Evolutionary conservation across 2,329 filamentous ascomycete species (phyloP), one percentile per base, ranked within the genome.

Genomic region (Nemania abortiva): DNA sequence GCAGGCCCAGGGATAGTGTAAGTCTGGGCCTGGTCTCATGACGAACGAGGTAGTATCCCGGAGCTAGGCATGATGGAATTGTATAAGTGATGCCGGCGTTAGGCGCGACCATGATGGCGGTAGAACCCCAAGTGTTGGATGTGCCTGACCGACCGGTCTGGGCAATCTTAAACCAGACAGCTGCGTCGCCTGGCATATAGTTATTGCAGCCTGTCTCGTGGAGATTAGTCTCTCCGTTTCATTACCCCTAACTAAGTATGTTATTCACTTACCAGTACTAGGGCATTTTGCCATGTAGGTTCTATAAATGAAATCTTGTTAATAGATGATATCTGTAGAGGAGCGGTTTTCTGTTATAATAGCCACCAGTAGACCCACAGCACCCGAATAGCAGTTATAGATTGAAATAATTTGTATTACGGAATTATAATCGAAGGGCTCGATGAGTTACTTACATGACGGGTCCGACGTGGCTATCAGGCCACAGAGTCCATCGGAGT

Each of bases 281-380:
- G 87, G 86, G 76, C 88, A 90, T 39, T 82, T 80, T 4, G 88
- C 88, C 86, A 90, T 88, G 74, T 89, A 89, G 0, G 87, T 89
- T 65, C 69, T 69, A 45, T 37, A 10, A 27, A 5, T 2, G 31
- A 39, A 13, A 37, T 1, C 3, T 34, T 0, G 39, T 70, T 29
- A 70, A 20, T 39, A 54, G 6, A 20, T 31, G 22, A 3, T 20
- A 7, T 52, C 15, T 53, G 24, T 49, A n/a, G 2, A n/a, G 29
- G 1, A 11, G 20, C 11, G 3, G n/a, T 37, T 24, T 37, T 29
- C n/a, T 24, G 10, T 13, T 42, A 42, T 42, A 3, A 9, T 34
- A 4, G 31, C 37, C 13, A 7, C 37, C 13, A 34, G 31, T 10
- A 34, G 31, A 34, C 31, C 31, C 31, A 42, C 9, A 18, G 29